phyloP scores from a whole-genome alignment of 768 basidiomycete species.

The Phylloporus scabripes region DNA sequence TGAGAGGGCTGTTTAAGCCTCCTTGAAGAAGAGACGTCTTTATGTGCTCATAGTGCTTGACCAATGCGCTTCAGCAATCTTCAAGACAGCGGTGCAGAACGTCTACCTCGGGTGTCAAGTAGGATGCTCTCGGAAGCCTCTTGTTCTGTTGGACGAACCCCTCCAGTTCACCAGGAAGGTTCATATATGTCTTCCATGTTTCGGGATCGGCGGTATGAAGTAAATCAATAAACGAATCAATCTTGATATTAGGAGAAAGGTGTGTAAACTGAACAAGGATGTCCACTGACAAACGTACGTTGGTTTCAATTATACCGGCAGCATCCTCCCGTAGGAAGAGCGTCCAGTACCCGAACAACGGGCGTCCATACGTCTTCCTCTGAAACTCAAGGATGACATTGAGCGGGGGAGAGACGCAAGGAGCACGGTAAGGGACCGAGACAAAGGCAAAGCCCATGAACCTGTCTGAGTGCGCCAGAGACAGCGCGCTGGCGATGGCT shows the following conservation, averaged over 20 bases:
- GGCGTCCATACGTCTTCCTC: slow-evolving; percentile 29
- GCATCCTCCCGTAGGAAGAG: slow-evolving; percentile 32
- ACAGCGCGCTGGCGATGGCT: slow-evolving; percentile 30
- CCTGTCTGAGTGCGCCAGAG: slow-evolving; percentile 35
- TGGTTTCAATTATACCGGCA: slow-evolving; percentile 28
- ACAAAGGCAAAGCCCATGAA: slow-evolving; percentile 38
- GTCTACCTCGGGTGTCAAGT: slow-evolving; percentile 31
- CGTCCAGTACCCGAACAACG: slow-evolving; percentile 40
- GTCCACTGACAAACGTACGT: slow-evolving; percentile 22
- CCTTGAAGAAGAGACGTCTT: slow-evolving; percentile 24
- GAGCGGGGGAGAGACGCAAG: slow-evolving; percentile 24
- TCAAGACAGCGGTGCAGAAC: background rate
- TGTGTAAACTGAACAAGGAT: background rate
- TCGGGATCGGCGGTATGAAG: slow-evolving; percentile 31
- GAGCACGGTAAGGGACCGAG: slow-evolving; percentile 30
- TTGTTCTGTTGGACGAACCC: slow-evolving; percentile 22
- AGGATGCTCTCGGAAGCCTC: slow-evolving; percentile 24
- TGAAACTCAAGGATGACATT: slow-evolving; percentile 23
- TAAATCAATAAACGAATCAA: slow-evolving; percentile 37
- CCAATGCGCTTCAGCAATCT: background rate
- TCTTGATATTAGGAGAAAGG: slow-evolving; percentile 16
- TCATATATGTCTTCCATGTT: slow-evolving; percentile 33
- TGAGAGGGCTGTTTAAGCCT: slow-evolving; percentile 32
- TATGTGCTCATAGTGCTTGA: slow-evolving; percentile 28
- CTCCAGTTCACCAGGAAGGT: slow-evolving; percentile 33